These are phyloP conservation scores for Cercospora sesami DNA, from an alignment of 2,329 filamentous ascomycete genomes.

Conservation along the genomic window DNA sequence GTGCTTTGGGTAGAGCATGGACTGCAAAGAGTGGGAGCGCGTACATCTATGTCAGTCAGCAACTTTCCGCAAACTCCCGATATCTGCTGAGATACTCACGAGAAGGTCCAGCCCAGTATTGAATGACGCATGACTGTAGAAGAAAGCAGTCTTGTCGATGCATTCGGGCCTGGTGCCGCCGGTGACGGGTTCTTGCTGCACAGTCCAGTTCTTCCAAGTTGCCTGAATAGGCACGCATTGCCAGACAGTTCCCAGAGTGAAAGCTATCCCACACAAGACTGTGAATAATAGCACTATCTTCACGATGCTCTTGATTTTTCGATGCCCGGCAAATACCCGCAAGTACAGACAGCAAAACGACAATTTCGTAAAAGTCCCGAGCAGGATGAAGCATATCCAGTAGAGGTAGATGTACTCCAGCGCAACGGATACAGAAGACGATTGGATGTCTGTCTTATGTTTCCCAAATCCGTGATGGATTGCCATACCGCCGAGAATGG, in stretches of 20 bases:
- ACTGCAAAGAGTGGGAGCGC: slow-evolving; percentile 35
- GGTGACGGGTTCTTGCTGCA: neutral
- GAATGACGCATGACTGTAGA: slow-evolving; percentile 34
- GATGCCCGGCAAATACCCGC: slow-evolving; percentile 27
- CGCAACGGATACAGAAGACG: slow-evolving; percentile 10
- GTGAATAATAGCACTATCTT: slow-evolving; percentile 18
- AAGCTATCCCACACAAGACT: slow-evolving; percentile 25
- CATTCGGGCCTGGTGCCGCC: slow-evolving; percentile 19
- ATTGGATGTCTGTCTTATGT: slow-evolving; percentile 21
- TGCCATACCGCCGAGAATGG: slow-evolving; percentile 25
- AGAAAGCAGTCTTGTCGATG: slow-evolving; percentile 29
- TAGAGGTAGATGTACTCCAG: slow-evolving; percentile 35
- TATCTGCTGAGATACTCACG: slow-evolving; percentile 19
- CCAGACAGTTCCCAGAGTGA: slow-evolving; percentile 31
- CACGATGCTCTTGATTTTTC: slow-evolving; percentile 15
- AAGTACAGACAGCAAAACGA: slow-evolving; percentile 33
- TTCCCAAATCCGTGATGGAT: slow-evolving; percentile 33
- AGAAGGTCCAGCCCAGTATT: slow-evolving; percentile 35
- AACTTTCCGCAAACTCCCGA: too few relatives aligned
- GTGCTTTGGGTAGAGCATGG: slow-evolving; percentile 29
- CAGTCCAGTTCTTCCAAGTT: slow-evolving; percentile 26
- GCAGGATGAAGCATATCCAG: slow-evolving; percentile 34
- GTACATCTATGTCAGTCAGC: slow-evolving; percentile 27
- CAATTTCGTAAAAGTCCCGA: slow-evolving; percentile 33
- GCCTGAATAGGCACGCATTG: slow-evolving; percentile 30